Percentiles rank a stretch among this genome's conserved stretches.
Conservation (phyloP, 768 basidiomycete species). For the Tricholoma furcatifolium region DNA sequence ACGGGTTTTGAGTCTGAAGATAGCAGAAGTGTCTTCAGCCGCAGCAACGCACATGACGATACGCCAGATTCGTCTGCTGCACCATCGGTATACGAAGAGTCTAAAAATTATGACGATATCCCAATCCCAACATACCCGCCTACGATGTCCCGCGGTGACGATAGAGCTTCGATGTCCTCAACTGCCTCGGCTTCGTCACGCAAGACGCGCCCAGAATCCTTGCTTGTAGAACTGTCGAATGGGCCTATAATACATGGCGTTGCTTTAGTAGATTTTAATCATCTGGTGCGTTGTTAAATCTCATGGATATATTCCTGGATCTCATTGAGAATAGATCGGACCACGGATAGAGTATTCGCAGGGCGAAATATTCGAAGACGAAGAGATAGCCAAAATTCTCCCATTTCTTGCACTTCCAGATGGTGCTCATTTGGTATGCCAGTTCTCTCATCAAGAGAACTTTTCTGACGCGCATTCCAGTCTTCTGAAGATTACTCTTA, state of each 20-base stretch:
- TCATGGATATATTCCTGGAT: slow-evolving; percentile 1
- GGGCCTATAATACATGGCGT: slow-evolving; percentile 77
- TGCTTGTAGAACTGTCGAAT: slow-evolving; percentile 60
- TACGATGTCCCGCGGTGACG: slow-evolving; percentile 38
- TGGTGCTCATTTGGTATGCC: slow-evolving; percentile 87
- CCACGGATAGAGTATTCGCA: slow-evolving; percentile 85
- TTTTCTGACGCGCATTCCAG: slow-evolving; percentile 33
- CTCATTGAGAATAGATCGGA: slow-evolving; percentile 60
- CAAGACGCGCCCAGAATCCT: slow-evolving; percentile 79
- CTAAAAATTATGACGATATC: slow-evolving; percentile 29
- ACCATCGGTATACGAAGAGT: slow-evolving; percentile 44
- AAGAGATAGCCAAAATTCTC: slow-evolving; percentile 79
- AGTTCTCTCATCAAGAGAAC: slow-evolving; percentile 4
- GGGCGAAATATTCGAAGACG: slow-evolving; percentile 80
- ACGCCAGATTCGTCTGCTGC: slow-evolving; percentile 53
- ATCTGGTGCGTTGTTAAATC: slow-evolving; percentile 58
- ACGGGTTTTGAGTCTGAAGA: slow-evolving; percentile 59
- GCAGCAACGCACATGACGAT: slow-evolving; percentile 36
- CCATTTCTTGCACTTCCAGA: slow-evolving; percentile 97
- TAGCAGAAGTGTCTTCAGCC: slow-evolving; percentile 49
- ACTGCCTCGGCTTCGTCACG: slow-evolving; percentile 62
- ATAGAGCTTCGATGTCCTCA: slow-evolving; percentile 59
- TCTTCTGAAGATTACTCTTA: slow-evolving; percentile 94
- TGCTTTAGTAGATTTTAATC: slow-evolving; percentile 94
- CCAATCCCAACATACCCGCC: slow-evolving; percentile 60